Evolutionary conservation across 345 rosid species (phyloP), one percentile per base, ranked within the genome.

Genomic region (Eucalyptus marginata): DNA sequence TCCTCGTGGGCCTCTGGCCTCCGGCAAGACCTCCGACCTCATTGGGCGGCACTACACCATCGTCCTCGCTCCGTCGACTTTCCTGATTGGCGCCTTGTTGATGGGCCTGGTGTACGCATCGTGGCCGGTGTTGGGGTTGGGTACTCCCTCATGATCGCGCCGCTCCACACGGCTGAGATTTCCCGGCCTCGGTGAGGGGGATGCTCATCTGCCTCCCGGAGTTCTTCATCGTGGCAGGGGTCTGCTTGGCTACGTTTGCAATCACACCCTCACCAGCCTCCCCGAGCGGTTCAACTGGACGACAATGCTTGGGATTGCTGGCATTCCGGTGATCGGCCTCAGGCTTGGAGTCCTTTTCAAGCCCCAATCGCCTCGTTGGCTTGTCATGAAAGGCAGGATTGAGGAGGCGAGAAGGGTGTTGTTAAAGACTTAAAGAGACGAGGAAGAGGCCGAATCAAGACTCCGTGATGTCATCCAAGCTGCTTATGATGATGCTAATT

Each of bases 131-230:
- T 96, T 4, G 95, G 98, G 2, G 94, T 96, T 3, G 93, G 96
- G 31, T 95, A 92, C 51, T 90, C 97, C 79, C 95, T 96, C 56
- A 94, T 94, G 98, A 94, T 96, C 15, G 94, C 93, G 12, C 96
- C 93, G 2, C 94, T 96, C 76, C 92, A 94, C 92, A 90, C 91
- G 0, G 91, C 95, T 0, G 95, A 96, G 93, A 81, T 96, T 51
- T 93, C 97, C 96, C 96, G 5, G 89, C 94, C 10, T 54, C 56
- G 83, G 58, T 91, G 3, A 90, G 97, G n/a, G 96, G 97, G 44
- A 89, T 94, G 86, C 93, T 96, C 87, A 92, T 95, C 27, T 95
- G 94, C 24, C 92, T 96, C 54, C 97, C 94, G 2, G 96, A 96
- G 88, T 93, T 95, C 81, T 95, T 95, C 90, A 92, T 93, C 56